These are phyloP conservation scores for Pinus albicaulis DNA, from an alignment of 75 land plant genomes.

Conservation along the genomic window DNA sequence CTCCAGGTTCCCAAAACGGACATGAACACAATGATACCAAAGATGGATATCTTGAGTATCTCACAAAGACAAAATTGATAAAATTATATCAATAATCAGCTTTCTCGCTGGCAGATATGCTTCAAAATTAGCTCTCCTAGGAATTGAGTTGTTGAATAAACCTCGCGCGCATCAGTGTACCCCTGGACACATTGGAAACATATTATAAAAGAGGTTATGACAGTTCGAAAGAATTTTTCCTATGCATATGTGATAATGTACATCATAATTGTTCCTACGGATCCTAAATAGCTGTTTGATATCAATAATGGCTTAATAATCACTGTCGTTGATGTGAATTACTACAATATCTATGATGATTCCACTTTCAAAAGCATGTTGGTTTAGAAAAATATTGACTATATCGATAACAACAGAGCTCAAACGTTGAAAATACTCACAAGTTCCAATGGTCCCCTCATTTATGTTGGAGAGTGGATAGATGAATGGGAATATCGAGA, in stretches of 20 bases:
- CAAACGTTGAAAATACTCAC: slow-evolving; percentile 13
- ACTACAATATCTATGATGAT: slow-evolving; percentile 56
- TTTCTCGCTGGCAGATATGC: slow-evolving; percentile 66
- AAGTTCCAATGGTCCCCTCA: slow-evolving; percentile 42
- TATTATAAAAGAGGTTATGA: slow-evolving; percentile 60
- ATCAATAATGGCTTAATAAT: slow-evolving; percentile 19
- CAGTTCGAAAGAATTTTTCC: slow-evolving; percentile 51
- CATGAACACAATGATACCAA: slow-evolving; percentile 63
- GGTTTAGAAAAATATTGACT: slow-evolving; percentile 67
- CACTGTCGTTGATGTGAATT: slow-evolving; percentile 65
- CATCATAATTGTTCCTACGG: slow-evolving; percentile 73
- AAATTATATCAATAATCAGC: slow-evolving; percentile 57
- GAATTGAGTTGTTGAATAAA: slow-evolving; percentile 70
- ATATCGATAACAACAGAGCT: slow-evolving; percentile 25
- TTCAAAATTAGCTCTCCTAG: slow-evolving; percentile 29
- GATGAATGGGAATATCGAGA: slow-evolving; percentile 44
- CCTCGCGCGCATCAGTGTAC: slow-evolving; percentile 37
- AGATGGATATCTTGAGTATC: slow-evolving; percentile 72
- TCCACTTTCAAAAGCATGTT: slow-evolving; percentile 29
- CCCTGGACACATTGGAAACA: slow-evolving; percentile 33
- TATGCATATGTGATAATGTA: slow-evolving; percentile 73
- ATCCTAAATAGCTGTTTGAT: slow-evolving; percentile 51
- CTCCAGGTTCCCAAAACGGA: slow-evolving; percentile 82
- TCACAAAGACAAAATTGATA: slow-evolving; percentile 38
- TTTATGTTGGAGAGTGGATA: slow-evolving; percentile 74